These are phyloP conservation scores for Tylopilus subfusipes DNA, from an alignment of 768 basidiomycete species.

Conservation along the genomic window DNA sequence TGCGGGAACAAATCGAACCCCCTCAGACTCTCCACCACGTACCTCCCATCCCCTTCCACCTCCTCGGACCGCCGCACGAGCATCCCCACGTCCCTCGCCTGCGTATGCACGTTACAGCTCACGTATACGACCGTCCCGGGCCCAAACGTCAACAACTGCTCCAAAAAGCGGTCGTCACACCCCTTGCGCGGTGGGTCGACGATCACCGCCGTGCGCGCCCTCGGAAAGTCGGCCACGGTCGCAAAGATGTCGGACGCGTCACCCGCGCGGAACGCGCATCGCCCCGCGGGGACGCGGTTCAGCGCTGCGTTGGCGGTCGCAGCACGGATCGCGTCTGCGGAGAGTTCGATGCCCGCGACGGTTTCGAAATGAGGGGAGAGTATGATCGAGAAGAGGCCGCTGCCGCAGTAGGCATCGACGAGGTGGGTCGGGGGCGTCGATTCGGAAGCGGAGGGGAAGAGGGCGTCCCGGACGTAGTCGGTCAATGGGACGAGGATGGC, in stretches of 20 bases:
- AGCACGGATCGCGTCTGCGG: conserved; percentile 61
- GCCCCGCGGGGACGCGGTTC: conserved; percentile 53
- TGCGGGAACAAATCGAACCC: conserved; percentile 97
- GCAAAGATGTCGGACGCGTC: conserved; percentile 86
- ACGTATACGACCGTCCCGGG: conserved; percentile 79
- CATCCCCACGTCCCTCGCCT: conserved; percentile 82
- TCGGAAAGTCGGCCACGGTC: conserved; percentile 61
- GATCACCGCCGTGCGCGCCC: conserved; percentile 61
- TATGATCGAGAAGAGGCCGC: conserved; percentile 82
- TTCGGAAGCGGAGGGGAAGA: conserved; percentile 41
- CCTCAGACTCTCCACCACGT: conserved; percentile 76
- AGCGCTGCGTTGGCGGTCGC: conserved; percentile 65
- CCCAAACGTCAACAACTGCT: conserved; percentile 71
- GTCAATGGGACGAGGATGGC: conserved; percentile 82
- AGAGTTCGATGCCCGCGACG: conserved; percentile 90
- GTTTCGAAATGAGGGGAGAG: conserved; percentile 69
- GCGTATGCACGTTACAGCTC: conserved; percentile 93
- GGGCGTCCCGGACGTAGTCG: conserved; percentile 74
- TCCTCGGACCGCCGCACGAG: conserved; percentile 47
- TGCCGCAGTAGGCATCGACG: conserved; percentile 93
- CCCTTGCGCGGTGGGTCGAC: conserved; percentile 96
- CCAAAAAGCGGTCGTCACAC: conserved; percentile 75
- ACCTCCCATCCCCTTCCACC: conserved; percentile 44
- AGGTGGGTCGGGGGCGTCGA: conserved; percentile 63
- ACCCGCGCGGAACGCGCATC: conserved; percentile 70